Evolutionary conservation across 2,329 filamentous ascomycete genomes (phyloP), one percentile per base, ranked within the genome.

Genomic region (Lojkania enalia): DNA sequence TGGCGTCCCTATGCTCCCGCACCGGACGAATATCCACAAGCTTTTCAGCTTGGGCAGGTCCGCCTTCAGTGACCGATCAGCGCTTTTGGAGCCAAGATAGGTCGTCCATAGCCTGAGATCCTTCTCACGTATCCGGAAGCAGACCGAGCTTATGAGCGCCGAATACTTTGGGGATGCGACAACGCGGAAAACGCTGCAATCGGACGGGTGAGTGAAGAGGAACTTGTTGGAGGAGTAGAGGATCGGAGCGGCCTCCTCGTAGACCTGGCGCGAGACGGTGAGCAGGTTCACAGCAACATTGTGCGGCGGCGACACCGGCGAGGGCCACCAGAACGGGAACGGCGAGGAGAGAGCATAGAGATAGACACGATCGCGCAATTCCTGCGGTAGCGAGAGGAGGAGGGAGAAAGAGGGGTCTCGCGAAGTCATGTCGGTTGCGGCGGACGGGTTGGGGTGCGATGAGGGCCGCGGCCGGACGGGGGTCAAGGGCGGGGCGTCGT

Each of bases 121-220:
- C 25, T 62, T 62, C 32, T 71, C 66, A 29, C 62, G 61, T 33
- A 71, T 64, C 20, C 65, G 63, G 20, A 71, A 59, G 45, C 62
- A 65, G 3, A 70, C 61, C 7, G 52, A 58, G 20, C 54, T 54
- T 11, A 71, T 63, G 35, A 52, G 47, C 14, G 50, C 42, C 3
- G 64, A 61, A 31, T 54, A 57, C 5, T 32, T 33, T 4, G 57
- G 57, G 7, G 64, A 61, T 12, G 64, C 44, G 18, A 69, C 51
- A 33, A 70, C 56, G 48, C 66, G 61, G 51, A 71, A 71, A 49
- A 71, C 64, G 55, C 67, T 71, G 51, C 63, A 67, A 44, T 71
- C 69, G 38, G 61, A 66, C 5, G 69, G 69, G 39, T 71, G 68
- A 3, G 57, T 61, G 57, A 71, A 71, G 40, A 67, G 52, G 43